A percentile compares a stretch with the other conserved stretches of the same genome.
Conservation (phyloP, 768 basidiomycete species). For the Pleurotus sapidus region DNA sequence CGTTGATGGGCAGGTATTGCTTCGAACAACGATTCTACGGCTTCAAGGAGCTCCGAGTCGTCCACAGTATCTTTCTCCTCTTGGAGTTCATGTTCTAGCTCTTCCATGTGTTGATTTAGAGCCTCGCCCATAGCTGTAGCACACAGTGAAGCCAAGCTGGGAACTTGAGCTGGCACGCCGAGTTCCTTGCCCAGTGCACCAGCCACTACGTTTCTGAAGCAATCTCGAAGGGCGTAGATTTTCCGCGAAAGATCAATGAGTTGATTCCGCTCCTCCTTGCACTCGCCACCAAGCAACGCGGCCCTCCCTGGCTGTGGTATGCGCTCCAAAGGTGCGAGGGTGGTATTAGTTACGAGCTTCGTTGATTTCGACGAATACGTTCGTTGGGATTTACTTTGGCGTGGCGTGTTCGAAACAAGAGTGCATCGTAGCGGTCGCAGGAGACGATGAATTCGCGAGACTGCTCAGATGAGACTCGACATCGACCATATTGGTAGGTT, state of each 20-base stretch:
- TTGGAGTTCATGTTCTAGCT: constrained; percentile 22
- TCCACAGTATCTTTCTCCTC: constrained; percentile 24
- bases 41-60: constrained; percentile 16
- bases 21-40: constrained; percentile 44
- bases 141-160: constrained; percentile 44
- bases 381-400: neutral
- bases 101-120: constrained; percentile 31
- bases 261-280: constrained; percentile 25
- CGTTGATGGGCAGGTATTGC: constrained; percentile 49
- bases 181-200: constrained; percentile 12
- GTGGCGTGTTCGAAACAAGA: constrained; percentile 15
- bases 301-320: constrained; percentile 33
- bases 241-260: constrained; percentile 42
- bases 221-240: constrained; percentile 53
- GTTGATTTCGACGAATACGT: constrained; percentile 6
- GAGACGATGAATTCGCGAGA: constrained; percentile 40
- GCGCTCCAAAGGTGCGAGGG: constrained; percentile 30
- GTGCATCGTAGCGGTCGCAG: constrained; percentile 45
- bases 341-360: neutral
- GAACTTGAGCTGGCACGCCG: constrained; percentile 13
- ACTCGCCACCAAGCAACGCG: constrained; percentile 28
- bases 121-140: constrained; percentile 38
- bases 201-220: constrained; percentile 50
- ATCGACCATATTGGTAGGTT: constrained; percentile 10
- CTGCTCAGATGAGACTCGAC: constrained; percentile 29